Conservation (phyloP, 83 land plant genomes). For the Thuja plicata region DNA sequence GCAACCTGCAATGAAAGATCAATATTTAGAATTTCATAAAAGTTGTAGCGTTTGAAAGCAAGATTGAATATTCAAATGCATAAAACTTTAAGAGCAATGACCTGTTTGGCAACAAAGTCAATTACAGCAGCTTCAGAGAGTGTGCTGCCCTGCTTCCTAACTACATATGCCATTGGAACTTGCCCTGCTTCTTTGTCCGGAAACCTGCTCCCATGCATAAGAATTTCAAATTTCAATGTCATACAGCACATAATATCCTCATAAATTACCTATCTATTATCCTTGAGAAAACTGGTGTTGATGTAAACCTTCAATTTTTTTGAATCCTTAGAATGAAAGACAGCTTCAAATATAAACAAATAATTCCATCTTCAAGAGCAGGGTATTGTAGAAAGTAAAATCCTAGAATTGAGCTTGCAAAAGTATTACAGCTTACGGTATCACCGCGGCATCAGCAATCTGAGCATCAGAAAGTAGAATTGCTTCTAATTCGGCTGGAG, state of each 20-base stretch:
- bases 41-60: background rate
- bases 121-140: slow-evolving; percentile 54
- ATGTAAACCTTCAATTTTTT: too few species aligned
- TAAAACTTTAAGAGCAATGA: slow-evolving; percentile 13
- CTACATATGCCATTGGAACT: slow-evolving; percentile 81
- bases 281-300: background rate
- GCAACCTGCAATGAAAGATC: slow-evolving; percentile 62
- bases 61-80: background rate
- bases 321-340: too few species aligned
- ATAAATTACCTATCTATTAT: background rate
- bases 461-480: slow-evolving; percentile 71
- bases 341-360: too few species aligned
- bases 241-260: background rate
- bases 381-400: background rate
- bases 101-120: slow-evolving; percentile 78
- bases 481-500: slow-evolving; percentile 89
- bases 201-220: slow-evolving; percentile 36
- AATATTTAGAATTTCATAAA: background rate
- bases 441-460: slow-evolving; percentile 78
- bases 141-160: slow-evolving; percentile 46
- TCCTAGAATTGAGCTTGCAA: too few species aligned
- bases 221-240: too few species aligned
- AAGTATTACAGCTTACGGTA: slow-evolving; percentile 2
- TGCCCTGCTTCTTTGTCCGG: slow-evolving; percentile 86
- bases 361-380: too few species aligned